Percentiles rank a stretch among this genome's conserved stretches.
phyloP scores from a whole-genome alignment of 441 rosid species.

The Pelargonium citronellum region DNA sequence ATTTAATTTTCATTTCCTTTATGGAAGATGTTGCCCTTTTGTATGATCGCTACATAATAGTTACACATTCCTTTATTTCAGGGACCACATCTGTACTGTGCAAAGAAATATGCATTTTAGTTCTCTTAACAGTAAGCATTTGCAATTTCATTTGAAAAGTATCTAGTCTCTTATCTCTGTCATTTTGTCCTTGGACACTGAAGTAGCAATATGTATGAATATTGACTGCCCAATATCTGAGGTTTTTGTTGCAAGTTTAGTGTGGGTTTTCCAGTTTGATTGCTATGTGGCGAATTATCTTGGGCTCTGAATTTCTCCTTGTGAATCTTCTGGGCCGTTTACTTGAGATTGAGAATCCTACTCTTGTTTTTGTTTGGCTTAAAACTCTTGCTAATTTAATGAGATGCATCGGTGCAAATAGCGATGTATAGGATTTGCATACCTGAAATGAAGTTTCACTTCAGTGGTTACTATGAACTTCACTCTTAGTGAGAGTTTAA shows the following conservation, averaged over 20 bases:
- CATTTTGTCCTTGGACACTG: not conserved
- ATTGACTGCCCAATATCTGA: no score
- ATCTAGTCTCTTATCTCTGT: not conserved
- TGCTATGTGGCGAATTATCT: not conserved
- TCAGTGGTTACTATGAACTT: not conserved
- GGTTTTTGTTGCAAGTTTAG: no score
- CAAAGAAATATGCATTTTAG: conserved; percentile 82
- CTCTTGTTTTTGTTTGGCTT: not conserved
- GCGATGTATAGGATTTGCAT: not conserved
- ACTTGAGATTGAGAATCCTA: not conserved
- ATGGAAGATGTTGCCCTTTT: conserved; percentile 15
- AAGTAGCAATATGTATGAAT: no score
- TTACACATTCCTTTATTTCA: conserved; percentile 22
- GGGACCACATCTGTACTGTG: conserved; percentile 85
- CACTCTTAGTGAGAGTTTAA: no score
- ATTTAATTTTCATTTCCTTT: conserved; percentile 9
- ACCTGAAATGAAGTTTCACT: not conserved
- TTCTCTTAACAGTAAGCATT: conserved; percentile 70
- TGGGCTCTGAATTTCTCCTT: not conserved
- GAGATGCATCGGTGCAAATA: not conserved
- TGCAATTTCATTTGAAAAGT: conserved; percentile 1
- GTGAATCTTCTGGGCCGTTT: not conserved
- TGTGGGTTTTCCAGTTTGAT: not conserved
- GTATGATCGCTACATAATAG: conserved; percentile 14
- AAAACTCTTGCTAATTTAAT: not conserved